Conservation (phyloP, 768 basidiomycete species). For the Mycena albidolilacea region DNA sequence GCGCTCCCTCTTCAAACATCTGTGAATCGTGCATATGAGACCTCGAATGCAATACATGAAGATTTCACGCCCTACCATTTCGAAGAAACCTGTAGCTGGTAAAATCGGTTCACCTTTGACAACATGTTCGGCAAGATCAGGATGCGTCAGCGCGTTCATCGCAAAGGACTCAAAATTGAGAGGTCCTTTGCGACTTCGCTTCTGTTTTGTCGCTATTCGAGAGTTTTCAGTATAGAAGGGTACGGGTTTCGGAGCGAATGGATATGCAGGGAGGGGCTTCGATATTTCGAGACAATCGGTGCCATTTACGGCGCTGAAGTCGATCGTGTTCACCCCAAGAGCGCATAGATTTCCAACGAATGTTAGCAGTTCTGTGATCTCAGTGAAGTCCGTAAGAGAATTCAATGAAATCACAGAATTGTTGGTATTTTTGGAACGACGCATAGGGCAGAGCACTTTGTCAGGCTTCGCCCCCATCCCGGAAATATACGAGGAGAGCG, state of each 20-base stretch:
- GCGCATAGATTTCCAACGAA: slow-evolving; percentile 47
- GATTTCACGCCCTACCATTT: slow-evolving; percentile 45
- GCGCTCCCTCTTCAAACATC: slow-evolving; percentile 39
- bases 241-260: slow-evolving; percentile 47
- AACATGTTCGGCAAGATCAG: slow-evolving; percentile 57
- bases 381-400: slow-evolving; percentile 36
- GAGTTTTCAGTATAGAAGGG: slow-evolving; percentile 39
- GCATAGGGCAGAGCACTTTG: slow-evolving; percentile 45
- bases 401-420: no score
- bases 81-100: slow-evolving; percentile 57
- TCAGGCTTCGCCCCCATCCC: slow-evolving; percentile 38
- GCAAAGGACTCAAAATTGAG: slow-evolving; percentile 53
- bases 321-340: slow-evolving; percentile 48
- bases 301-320: slow-evolving; percentile 51
- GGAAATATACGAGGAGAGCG: slow-evolving; percentile 51
- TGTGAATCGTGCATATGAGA: slow-evolving; percentile 39
- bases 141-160: slow-evolving; percentile 52
- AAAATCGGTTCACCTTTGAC: slow-evolving; percentile 58
- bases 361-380: slow-evolving; percentile 44
- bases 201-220: slow-evolving; percentile 40
- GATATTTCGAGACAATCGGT: slow-evolving; percentile 33
- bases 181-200: slow-evolving; percentile 49
- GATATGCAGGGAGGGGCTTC: slow-evolving; percentile 45
- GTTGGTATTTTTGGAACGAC: slow-evolving; percentile 43
- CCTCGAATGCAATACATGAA: slow-evolving; percentile 11